Base-by-base conservation (phyloP, 371 early-diverging fungal species). In the Actinomortierella ambigua region DNA sequence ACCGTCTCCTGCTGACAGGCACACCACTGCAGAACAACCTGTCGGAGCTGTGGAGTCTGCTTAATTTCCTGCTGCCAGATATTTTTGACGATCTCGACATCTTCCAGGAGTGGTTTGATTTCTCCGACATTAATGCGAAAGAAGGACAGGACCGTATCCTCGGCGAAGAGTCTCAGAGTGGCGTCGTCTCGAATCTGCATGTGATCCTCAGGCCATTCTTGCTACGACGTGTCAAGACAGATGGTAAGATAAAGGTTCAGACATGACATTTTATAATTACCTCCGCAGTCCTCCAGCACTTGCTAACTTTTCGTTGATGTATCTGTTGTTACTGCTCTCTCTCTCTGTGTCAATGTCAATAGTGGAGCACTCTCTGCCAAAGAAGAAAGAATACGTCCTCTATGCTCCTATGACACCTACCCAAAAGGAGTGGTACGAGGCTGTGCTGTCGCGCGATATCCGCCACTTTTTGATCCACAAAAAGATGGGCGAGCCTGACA, bases 21-120 rank as follows among this genome's bases (percentile, higher is more conserved):
- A 98, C 98, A 20, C 98, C 98, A 4, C 80, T 98, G 26, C 97
- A 98, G 77, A 98, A 99, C 80, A 95, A 96, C 63, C 68, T 98
- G 41, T 80, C 87, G 17, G 96, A 97, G 76, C 82, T 98, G 11
- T 98, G 98, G 98, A 87, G 94, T 63, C 78, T 98, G 49, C 86
- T 98, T 34, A 95, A 98, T 79, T 98, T 97, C 65, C 82, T 98
- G 26, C 77, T 95, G 34, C 96, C 98, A 4, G 90, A 89, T 68
- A 90, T 94, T 43, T 97, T 97, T 79, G 92, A 94, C 58, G 89
- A 92, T 54, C 77, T 92, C 46, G 92, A 92, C 34, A 85, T 82
- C 61, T 94, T 95, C 67, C 87, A 92, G 55, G 86, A 85, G 34
- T 95, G 94, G 93, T 93, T 94, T 63, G 90, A 94, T 59, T 91